These are phyloP conservation scores for Pyricularia grisea DNA, from an alignment of 2,329 filamentous ascomycete species.

Conservation along the genomic window DNA sequence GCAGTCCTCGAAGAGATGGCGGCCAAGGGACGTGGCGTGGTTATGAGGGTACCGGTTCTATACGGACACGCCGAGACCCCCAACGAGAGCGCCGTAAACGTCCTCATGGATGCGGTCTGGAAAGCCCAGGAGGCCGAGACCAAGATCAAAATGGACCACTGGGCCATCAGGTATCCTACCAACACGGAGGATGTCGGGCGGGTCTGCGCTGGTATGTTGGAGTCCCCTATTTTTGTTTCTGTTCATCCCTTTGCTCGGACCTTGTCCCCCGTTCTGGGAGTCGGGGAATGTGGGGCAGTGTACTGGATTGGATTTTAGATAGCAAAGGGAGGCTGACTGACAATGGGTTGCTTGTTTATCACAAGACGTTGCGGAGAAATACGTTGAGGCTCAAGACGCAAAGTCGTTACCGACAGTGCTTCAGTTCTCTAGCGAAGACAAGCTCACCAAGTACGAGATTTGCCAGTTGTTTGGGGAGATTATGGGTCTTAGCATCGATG, in stretches of 20 bases:
- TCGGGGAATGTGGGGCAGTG: not conserved
- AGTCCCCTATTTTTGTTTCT: not conserved
- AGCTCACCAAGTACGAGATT: constrained; percentile 84
- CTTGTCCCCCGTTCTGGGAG: not conserved
- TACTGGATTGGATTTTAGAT: not conserved
- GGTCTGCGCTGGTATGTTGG: constrained; percentile 54
- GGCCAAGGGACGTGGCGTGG: constrained; percentile 45
- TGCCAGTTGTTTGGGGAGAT: constrained; percentile 70
- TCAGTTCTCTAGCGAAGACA: constrained; percentile 81
- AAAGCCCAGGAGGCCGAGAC: constrained; percentile 57
- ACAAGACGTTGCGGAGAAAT: constrained; percentile 61
- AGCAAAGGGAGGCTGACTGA: not conserved
- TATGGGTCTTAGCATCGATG: constrained; percentile 61
- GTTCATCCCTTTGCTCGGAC: constrained; percentile 5
- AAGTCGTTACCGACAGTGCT: constrained; percentile 56
- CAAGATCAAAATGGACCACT: constrained; percentile 73
- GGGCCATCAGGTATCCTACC: constrained; percentile 75
- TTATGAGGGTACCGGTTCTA: constrained; percentile 73
- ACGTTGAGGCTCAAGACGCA: constrained; percentile 41
- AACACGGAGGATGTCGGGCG: constrained; percentile 81
- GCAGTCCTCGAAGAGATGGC: constrained; percentile 56
- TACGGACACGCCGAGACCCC: constrained; percentile 67
- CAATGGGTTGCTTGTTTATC: not conserved
- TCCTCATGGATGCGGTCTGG: constrained; percentile 67
- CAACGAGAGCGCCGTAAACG: constrained; percentile 74